Evolutionary conservation across 441 rosid genomes (phyloP).

Genomic region (Syzygium syzygioides): DNA sequence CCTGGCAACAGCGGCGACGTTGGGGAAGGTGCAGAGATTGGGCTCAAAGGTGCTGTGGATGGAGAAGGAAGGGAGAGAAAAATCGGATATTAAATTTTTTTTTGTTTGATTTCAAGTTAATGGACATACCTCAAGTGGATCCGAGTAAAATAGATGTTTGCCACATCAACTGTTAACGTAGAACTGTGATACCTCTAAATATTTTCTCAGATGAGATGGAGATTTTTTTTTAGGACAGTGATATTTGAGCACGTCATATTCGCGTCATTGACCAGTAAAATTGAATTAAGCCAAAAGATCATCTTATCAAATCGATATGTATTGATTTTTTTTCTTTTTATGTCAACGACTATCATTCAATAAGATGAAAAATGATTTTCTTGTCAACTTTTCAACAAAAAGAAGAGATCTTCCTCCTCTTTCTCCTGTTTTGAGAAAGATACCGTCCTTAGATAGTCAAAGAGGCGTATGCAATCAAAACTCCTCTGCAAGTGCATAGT

Average conservation of each 20-base stretch:
- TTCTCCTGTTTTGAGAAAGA: not conserved
- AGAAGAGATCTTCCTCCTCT: fast-evolving
- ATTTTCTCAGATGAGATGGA: not conserved
- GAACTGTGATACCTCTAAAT: not conserved
- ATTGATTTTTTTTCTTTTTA: not conserved
- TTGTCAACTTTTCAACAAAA: not conserved
- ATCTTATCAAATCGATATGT: not conserved
- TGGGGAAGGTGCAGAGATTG: not conserved
- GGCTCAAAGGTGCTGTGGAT: not conserved
- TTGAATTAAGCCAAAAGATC: not conserved
- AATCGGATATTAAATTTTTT: not conserved
- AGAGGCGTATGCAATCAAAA: not conserved
- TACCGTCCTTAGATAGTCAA: not conserved
- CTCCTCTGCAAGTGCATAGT: too few relatives aligned
- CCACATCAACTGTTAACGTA: not conserved
- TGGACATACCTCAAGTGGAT: not conserved
- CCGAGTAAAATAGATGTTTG: not conserved
- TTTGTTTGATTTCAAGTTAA: not conserved
- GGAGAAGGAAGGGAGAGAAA: not conserved
- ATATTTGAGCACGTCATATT: not conserved
- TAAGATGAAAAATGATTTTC: not conserved
- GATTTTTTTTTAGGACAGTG: not conserved
- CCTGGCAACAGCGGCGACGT: not conserved
- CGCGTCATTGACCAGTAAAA: not conserved
- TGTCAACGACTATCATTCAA: not conserved